Conservation (phyloP, 148 eudicot species). For the Bassia scoparia region DNA sequence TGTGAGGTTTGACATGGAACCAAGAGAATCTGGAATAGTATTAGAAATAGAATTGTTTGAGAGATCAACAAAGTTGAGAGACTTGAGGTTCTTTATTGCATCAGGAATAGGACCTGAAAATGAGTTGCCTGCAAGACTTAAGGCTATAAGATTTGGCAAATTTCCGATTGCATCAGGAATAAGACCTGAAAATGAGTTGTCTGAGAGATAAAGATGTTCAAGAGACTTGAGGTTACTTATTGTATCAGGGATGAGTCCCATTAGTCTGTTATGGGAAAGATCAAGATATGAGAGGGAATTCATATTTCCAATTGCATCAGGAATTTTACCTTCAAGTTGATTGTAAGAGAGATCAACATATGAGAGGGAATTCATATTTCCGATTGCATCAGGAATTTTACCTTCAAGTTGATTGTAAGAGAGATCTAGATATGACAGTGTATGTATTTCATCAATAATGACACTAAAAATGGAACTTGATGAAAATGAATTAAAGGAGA, state of each 20-base stretch:
- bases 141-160: background rate
- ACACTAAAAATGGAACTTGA: too few species aligned
- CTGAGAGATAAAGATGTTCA: background rate
- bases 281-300: slow-evolving; percentile 10
- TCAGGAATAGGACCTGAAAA: slow-evolving; percentile 7
- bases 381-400: too few species aligned
- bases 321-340: background rate
- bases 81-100: background rate
- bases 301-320: background rate
- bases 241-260: background rate
- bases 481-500: too few species aligned
- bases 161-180: background rate
- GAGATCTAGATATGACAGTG: too few species aligned
- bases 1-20: background rate
- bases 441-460: too few species aligned
- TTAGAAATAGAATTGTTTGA: background rate
- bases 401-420: too few species aligned
- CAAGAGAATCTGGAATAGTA: background rate
- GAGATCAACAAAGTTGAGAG: background rate
- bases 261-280: background rate
- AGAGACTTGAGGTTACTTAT: background rate
- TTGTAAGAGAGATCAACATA: background rate
- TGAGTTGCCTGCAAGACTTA: background rate
- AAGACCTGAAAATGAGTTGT: background rate
- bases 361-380: too few species aligned